Base-by-base conservation (phyloP, 139 green algal species). In the Gonium pectorale region DNA sequence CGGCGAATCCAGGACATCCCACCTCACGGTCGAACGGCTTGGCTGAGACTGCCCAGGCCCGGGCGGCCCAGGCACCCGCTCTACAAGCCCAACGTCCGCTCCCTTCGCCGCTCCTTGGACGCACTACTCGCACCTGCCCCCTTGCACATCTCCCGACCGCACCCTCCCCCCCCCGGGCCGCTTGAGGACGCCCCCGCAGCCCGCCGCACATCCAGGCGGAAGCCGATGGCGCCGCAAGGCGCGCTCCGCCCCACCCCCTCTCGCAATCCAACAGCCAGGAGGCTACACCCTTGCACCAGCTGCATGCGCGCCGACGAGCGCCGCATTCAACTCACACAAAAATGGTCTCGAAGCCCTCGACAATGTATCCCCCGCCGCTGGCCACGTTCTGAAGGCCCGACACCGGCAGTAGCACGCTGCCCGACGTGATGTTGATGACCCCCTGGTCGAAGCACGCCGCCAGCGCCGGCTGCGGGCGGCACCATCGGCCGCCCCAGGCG, bases 301-400 rank as follows among this genome's bases (percentile, higher is more conserved):
- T 13, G 49, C 49, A 56, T 17, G 49, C n/a, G 49, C 49, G 17
- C 49, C 13, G 17, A 56, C 49, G 49, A 13, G 17, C 17, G 17
- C 17, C 13, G 49, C 49, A 56, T 13, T 56, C 13, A 9, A 56
- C 73, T 81, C 56, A 81, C 73, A 81, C 73, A 17, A 81, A 56
- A 4, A 62, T 31, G 6, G 41, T 40, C 19, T 54, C 51, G 4
- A 4, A 6, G 3, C 41, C 59, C 75, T 49, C 11, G 5, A 82
- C 11, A 17, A 41, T 21, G 29, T 82, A 82, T 7, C 75, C 75
- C 22, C 75, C 75, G 27, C 75, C 75, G 75, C 59, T 72, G 29
- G 75, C 44, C 5, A 49, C 59, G 13, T 41, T 41, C 29, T 1
- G 27, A 40, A 71, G 35, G 2, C 40, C 75, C 56, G 41, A 60